These are phyloP conservation scores for Beverwykella pulmonaria DNA, from an alignment of 495 filamentous ascomycete species.

Conservation along the genomic window DNA sequence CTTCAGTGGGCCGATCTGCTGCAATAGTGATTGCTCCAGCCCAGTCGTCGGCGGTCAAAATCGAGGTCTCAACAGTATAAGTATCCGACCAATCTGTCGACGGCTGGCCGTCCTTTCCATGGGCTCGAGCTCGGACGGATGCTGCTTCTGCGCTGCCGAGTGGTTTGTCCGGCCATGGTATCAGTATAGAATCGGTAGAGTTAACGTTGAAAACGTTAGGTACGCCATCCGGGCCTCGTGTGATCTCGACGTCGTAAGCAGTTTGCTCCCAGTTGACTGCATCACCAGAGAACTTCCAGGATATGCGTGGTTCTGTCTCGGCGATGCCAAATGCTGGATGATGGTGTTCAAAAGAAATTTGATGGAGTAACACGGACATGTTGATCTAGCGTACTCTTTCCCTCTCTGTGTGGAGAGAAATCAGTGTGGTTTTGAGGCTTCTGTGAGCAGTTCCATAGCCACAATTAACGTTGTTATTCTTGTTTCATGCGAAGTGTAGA, in stretches of 20 bases:
- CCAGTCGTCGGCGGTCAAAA: constrained; percentile 7
- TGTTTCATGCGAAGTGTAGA: neutral
- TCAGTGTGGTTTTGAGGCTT: neutral
- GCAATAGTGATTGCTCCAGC: constrained; percentile 5
- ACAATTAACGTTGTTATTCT: neutral
- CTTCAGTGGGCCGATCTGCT: constrained; percentile 1
- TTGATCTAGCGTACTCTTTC: neutral
- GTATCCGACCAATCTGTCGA: constrained; percentile 12
- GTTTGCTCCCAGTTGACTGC: constrained; percentile 15
- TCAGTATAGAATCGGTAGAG: constrained; percentile 18
- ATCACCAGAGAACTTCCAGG: constrained; percentile 13
- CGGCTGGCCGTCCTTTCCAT: constrained; percentile 11
- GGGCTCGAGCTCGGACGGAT: neutral
- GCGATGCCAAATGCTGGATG: constrained; percentile 10
- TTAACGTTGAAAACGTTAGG: constrained; percentile 11
- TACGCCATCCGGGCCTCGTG: constrained; percentile 3
- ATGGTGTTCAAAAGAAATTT: constrained; percentile 18
- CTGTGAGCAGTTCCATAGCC: neutral
- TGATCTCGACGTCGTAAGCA: constrained; percentile 20
- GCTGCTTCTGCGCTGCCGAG: constrained; percentile 4
- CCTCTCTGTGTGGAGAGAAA: neutral
- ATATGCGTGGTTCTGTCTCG: constrained; percentile 16
- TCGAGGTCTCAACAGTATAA: neutral
- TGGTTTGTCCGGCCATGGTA: constrained; percentile 18
- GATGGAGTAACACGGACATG: constrained; percentile 12